Evolutionary conservation across 176 grass and related monocot species (phyloP).

Genomic region (Luzula sylvatica): DNA sequence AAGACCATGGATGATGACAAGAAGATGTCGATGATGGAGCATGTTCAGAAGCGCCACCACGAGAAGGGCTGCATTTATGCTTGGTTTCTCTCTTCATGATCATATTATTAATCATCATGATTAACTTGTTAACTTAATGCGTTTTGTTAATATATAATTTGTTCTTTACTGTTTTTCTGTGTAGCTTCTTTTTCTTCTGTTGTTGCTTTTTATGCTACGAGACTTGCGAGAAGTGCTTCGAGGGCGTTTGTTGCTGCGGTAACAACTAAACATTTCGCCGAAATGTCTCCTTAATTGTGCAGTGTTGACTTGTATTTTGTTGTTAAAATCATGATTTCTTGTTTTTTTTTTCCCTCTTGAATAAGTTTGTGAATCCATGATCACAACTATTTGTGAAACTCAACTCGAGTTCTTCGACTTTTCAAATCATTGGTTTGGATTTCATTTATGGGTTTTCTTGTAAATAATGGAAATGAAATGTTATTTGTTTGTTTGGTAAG

Average conservation of each 20-base stretch:
- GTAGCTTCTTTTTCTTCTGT: conserved; percentile 44
- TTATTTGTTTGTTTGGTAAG: no score
- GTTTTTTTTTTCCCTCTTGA: background rate
- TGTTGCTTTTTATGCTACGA: conserved; percentile 71
- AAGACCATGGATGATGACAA: background rate
- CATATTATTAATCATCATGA: background rate
- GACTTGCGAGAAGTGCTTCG: conserved; percentile 45
- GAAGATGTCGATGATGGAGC: conserved; percentile 38
- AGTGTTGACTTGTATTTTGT: background rate
- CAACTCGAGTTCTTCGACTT: background rate
- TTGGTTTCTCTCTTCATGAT: conserved; percentile 35
- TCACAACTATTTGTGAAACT: conserved; percentile 4
- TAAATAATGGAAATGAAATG: no score
- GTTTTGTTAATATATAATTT: background rate
- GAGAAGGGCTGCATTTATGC: conserved; percentile 76
- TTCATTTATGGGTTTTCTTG: no score
- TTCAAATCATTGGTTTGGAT: no score
- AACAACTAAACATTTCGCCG: conserved; percentile 28
- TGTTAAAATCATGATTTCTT: background rate
- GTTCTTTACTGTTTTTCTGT: background rate
- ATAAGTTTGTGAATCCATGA: background rate
- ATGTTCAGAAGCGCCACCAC: conserved; percentile 46
- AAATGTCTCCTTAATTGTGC: background rate
- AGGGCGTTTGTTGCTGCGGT: conserved; percentile 46
- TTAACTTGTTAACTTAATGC: background rate